phyloP scores from a whole-genome alignment of 2,329 filamentous ascomycete species.

The Capronia coronata region DNA sequence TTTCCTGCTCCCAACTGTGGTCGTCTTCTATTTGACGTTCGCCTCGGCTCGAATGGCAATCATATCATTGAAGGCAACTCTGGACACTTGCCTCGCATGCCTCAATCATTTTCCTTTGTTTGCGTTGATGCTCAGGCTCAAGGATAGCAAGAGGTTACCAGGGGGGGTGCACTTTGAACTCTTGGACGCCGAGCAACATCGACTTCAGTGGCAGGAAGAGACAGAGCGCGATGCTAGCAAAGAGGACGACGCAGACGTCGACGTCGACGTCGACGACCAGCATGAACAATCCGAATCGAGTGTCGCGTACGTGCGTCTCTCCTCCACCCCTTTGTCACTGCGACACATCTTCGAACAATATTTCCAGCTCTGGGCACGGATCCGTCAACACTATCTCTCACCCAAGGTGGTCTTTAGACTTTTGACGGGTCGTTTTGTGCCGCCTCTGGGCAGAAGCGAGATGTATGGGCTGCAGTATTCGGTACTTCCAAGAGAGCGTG shows the following conservation, averaged over 20 bases:
- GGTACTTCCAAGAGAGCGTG: constrained; percentile 80
- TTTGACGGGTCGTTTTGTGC: constrained; percentile 83
- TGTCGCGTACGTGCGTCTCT: constrained; percentile 21
- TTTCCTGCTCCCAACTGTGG: constrained; percentile 87
- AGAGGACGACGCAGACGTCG: constrained; percentile 6
- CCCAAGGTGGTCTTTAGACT: constrained; percentile 82
- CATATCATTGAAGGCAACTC: constrained; percentile 80
- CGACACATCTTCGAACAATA: constrained; percentile 97
- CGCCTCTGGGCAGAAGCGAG: constrained; percentile 88
- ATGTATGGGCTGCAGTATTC: constrained; percentile 96
- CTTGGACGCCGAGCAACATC: constrained; percentile 14
- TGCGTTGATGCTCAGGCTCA: constrained; percentile 89
- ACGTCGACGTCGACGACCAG: constrained; percentile 8
- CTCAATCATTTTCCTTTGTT: constrained; percentile 97
- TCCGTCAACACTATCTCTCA: constrained; percentile 91
- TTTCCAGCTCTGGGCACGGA: constrained; percentile 84
- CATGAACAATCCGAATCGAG: constrained; percentile 14
- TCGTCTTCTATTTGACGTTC: constrained; percentile 96
- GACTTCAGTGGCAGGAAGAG: constrained; percentile 9
- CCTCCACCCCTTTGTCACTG: constrained; percentile 85
- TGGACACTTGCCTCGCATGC: constrained; percentile 88
- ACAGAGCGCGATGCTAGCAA: neutral
- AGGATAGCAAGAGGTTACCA: constrained; percentile 83
- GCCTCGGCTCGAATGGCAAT: constrained; percentile 90
- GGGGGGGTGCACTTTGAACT: constrained; percentile 46